phyloP scores from a whole-genome alignment of 306 rosid species.

The Fagus crenata region DNA sequence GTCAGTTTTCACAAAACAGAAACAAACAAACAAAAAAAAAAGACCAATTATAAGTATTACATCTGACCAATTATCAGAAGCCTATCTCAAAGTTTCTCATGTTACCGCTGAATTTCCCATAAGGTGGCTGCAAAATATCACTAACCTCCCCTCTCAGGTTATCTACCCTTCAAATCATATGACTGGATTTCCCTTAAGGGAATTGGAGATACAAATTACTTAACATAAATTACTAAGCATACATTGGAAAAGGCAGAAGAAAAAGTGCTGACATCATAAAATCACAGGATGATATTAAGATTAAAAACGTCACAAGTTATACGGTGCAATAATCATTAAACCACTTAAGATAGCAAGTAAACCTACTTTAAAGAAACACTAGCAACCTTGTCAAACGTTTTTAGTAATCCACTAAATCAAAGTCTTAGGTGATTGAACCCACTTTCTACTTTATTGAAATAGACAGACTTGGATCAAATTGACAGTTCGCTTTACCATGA shows the following conservation, averaged over 20 bases:
- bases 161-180: background rate
- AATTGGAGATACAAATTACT: background rate
- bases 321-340: background rate
- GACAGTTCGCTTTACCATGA: constrained; percentile 16
- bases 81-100: background rate
- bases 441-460: background rate
- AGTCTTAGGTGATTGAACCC: too few species aligned
- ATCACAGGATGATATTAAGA: background rate
- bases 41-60: constrained; percentile 19
- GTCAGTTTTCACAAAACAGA: constrained; percentile 28
- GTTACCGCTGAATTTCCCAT: background rate
- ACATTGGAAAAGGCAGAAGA: too few species aligned
- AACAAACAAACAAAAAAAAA: constrained; percentile 3
- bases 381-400: too few species aligned
- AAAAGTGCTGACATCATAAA: too few species aligned
- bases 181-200: background rate
- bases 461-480: constrained; percentile 6
- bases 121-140: background rate
- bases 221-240: too few species aligned
- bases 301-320: background rate
- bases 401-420: too few species aligned
- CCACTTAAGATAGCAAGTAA: background rate
- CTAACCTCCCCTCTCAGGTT: background rate
- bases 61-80: background rate
- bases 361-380: too few species aligned